Evolutionary conservation across 2,329 filamentous ascomycete genomes (phyloP), one percentile per base, ranked within the genome.

Genomic region (Fusarium temperatum): DNA sequence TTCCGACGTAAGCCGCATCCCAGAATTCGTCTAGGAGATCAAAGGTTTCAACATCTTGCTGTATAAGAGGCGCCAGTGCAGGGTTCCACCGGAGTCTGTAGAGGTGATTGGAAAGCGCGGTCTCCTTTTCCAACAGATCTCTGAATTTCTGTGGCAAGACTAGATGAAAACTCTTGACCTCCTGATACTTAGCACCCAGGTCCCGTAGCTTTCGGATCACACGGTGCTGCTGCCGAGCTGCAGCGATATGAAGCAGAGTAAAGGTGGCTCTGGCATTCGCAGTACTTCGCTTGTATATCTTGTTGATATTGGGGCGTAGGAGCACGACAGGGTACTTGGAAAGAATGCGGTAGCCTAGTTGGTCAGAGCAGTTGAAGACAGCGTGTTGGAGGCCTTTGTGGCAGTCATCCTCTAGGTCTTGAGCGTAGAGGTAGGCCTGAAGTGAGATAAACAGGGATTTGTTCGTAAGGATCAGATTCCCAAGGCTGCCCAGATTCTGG

Each of bases 241-340:
- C 69, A 13, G 68, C 63, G 17, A 63, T 14, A 20, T 72, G 69
- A 48, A 72, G 69, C 17, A 55, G 26, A 18, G 69, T 72, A 22
- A 26, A 66, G 8, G 12, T 18, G 35, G 48, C 30, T 36, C 18
- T 53, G n/a, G 28, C 24, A 14, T 26, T 38, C 6, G 32, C 9
- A 36, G 7, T 7, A 9, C 18, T 17, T 22, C 11, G 24, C 32
- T 39, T 36, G 35, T 24, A 15, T 11, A 15, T 13, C 4, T 13
- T 14, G 38, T 72, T 36, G 35, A 72, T 24, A 8, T n/a, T 35
- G 17, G 10, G 14, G 17, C 35, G 55, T 13, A 68, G 11, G 10
- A 63, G 48, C 3, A 15, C 11, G 4, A 12, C 11, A 0, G 66
- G 65, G 20, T 68, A 68, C 5, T 68, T 68, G 3, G 13, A 9